These are phyloP conservation scores for Rhodamnia rubescens DNA, from an alignment of 345 rosid species.

Conservation along the genomic window DNA sequence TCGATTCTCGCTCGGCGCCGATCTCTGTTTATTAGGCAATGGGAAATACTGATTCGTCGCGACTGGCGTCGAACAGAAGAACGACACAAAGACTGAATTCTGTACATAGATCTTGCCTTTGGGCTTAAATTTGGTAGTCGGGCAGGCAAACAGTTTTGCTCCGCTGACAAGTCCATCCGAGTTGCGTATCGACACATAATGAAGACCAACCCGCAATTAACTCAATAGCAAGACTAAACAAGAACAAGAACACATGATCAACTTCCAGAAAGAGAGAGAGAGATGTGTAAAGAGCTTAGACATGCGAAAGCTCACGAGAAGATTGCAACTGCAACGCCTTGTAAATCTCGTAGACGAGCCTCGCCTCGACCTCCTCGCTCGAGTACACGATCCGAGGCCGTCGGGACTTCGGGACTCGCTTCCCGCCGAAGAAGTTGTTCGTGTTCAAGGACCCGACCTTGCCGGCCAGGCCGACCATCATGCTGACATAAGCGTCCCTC, in stretches of 20 bases:
- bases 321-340: slow-evolving; percentile 8
- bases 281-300: background rate
- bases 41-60: background rate
- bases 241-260: background rate
- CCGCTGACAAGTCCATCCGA: background rate
- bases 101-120: background rate
- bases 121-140: background rate
- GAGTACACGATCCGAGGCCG: background rate
- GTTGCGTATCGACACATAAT: background rate
- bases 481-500: slow-evolving; percentile 2
- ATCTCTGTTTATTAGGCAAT: background rate
- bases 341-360: slow-evolving; percentile 9
- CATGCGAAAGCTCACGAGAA: background rate
- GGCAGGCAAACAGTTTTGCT: background rate
- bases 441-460: slow-evolving; percentile 4
- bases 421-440: background rate
- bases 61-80: background rate
- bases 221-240: background rate
- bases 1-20: background rate
- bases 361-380: background rate
- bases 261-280: background rate
- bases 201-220: background rate
- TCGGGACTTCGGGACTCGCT: slow-evolving; percentile 1
- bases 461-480: slow-evolving; percentile 8
- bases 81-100: background rate